Percentiles rank a stretch among this genome's conserved stretches.
These are phyloP conservation scores for Colletotrichum sp. DNA, from an alignment of 2,329 filamentous ascomycete genomes.

Conservation along the genomic window DNA sequence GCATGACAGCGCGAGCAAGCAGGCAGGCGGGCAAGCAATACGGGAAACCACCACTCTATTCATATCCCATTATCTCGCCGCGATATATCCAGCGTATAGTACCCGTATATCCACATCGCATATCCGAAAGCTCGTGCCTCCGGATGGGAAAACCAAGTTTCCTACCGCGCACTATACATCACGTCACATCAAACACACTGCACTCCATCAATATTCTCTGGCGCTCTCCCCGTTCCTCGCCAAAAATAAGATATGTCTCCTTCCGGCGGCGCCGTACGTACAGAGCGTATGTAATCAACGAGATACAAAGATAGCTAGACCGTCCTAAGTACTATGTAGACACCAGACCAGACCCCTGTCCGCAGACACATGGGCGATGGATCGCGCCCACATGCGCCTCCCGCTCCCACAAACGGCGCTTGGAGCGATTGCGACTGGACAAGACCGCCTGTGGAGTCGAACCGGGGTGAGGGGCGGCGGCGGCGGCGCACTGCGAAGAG, in stretches of 20 bases:
- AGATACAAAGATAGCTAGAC: background rate
- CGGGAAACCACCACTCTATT: background rate
- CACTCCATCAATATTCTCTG: background rate
- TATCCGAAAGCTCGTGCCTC: background rate
- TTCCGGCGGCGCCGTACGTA: background rate
- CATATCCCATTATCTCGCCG: background rate
- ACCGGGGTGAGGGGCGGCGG: background rate
- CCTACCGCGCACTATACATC: background rate
- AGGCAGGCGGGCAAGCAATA: background rate
- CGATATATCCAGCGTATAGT: background rate
- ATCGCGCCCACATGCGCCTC: conserved; percentile 15
- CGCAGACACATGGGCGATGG: conserved; percentile 3
- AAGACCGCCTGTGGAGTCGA: background rate
- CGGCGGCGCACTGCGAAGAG: background rate
- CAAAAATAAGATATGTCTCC: background rate
- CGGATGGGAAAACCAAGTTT: background rate
- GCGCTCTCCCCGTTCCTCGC: background rate
- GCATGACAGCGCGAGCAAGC: background rate
- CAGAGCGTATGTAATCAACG: background rate
- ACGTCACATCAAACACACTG: background rate
- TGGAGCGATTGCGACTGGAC: conserved; percentile 16
- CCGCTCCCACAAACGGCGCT: conserved; percentile 11
- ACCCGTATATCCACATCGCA: background rate
- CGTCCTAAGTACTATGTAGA: background rate
- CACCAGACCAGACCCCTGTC: background rate